Percentiles rank a stretch among this genome's conserved stretches.
These are phyloP conservation scores for Mortierella claussenii DNA, from an alignment of 192 early-diverging fungal genomes.

Conservation along the genomic window DNA sequence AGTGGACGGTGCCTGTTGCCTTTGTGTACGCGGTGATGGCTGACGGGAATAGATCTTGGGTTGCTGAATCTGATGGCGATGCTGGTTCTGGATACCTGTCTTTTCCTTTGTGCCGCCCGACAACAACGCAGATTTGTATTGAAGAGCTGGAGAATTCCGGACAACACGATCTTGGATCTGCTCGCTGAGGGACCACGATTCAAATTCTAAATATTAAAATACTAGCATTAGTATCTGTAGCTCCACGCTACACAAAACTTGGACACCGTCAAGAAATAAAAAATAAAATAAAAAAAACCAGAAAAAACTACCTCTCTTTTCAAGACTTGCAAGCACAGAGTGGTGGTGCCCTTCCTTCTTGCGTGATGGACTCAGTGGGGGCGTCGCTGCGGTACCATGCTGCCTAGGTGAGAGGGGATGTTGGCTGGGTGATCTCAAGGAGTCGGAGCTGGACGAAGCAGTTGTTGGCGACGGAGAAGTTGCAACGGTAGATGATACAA, in stretches of 20 bases:
- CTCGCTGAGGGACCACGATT: conserved; percentile 37
- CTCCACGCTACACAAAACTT: too few relatives aligned
- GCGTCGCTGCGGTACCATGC: conserved; percentile 26
- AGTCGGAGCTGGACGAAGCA: background rate
- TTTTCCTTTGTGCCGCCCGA: conserved; percentile 13
- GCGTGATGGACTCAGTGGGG: conserved; percentile 45
- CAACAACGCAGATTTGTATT: conserved; percentile 28
- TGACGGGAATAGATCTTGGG: conserved; percentile 6
- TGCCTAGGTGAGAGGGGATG: conserved; percentile 18
- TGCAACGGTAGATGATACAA: conserved; percentile 18
- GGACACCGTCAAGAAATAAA: background rate
- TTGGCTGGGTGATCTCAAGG: conserved; percentile 12
- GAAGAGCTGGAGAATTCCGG: conserved; percentile 9
- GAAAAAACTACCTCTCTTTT: conserved; percentile 30
- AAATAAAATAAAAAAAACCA: background rate
- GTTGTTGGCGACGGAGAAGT: conserved; percentile 13
- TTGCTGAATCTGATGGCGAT: conserved; percentile 4
- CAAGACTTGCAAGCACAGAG: conserved; percentile 16
- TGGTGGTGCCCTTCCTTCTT: conserved; percentile 27
- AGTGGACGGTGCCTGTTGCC: background rate
- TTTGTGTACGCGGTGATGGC: background rate
- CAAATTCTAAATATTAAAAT: conserved; percentile 33
- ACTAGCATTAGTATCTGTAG: too few relatives aligned
- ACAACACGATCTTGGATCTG: conserved; percentile 37
- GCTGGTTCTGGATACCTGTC: background rate